These are phyloP conservation scores for Lycium barbarum DNA, from an alignment of 257 asterid species.

Conservation along the genomic window DNA sequence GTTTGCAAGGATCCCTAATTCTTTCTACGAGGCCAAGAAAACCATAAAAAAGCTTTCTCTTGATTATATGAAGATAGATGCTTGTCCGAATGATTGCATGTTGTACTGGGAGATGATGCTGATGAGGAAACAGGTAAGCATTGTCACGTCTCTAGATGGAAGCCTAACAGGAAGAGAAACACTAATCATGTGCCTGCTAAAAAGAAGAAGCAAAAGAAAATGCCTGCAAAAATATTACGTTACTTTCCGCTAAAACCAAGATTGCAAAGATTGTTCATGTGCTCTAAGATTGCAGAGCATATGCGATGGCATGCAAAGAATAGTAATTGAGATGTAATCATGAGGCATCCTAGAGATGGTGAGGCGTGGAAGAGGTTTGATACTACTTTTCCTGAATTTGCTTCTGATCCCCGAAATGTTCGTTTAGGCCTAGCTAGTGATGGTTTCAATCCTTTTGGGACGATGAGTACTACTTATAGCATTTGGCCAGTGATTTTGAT, in stretches of 20 bases:
- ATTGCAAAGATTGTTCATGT: slow-evolving; percentile 16
- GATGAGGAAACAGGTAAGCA: not conserved
- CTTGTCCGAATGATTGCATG: slow-evolving; percentile 12
- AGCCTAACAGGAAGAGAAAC: not conserved
- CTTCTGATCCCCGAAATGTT: not conserved
- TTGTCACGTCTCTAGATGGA: not conserved
- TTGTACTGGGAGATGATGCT: not conserved
- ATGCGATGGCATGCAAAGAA: slow-evolving; percentile 10
- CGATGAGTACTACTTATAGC: not conserved
- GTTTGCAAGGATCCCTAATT: not conserved
- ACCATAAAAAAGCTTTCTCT: not conserved
- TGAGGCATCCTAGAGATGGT: not conserved
- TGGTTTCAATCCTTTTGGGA: slow-evolving; percentile 21
- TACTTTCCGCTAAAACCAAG: slow-evolving; percentile 5
- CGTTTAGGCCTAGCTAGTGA: not conserved
- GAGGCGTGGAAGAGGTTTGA: not conserved
- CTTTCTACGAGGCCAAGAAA: not conserved
- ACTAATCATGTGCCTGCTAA: not conserved
- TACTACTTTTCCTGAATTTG: not conserved
- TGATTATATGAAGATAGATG: not conserved
- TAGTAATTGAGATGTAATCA: not conserved
- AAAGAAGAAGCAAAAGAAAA: not conserved
- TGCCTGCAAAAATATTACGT: not conserved
- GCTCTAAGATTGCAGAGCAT: not conserved
- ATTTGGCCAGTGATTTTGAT: not conserved